Percentiles rank a stretch among this genome's conserved stretches.
Evolutionary conservation across 2,329 filamentous ascomycete species (phyloP).

Genomic region (Cladosporium sp.): DNA sequence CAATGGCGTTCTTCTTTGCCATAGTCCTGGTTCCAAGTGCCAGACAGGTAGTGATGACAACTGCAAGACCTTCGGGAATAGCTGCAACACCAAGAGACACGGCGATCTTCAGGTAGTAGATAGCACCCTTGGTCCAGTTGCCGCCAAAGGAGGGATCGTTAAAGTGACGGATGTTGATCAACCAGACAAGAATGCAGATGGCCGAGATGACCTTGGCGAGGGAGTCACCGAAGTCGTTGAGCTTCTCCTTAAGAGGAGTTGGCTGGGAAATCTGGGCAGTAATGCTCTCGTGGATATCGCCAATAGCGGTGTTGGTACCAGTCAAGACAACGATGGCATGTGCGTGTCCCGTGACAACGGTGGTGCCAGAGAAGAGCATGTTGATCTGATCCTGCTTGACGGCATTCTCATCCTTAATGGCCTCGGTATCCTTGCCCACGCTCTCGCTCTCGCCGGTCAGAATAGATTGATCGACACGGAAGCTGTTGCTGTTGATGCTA

Average conservation of each 20-base stretch:
- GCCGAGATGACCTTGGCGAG: slow-evolving; percentile 97
- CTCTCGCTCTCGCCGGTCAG: slow-evolving; percentile 97
- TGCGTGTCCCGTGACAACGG: slow-evolving; percentile 89
- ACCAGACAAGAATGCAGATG: slow-evolving; percentile 94
- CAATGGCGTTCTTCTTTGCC: slow-evolving; percentile 97
- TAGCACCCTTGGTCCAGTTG: slow-evolving; percentile 86
- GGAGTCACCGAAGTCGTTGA: slow-evolving; percentile 95
- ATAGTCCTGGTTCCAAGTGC: slow-evolving; percentile 96
- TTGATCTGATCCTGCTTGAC: slow-evolving; percentile 98
- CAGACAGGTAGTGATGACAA: slow-evolving; percentile 98
- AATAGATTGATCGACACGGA: slow-evolving; percentile 93
- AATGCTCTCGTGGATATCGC: slow-evolving; percentile 98
- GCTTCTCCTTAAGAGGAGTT: slow-evolving; percentile 95
- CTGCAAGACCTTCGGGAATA: slow-evolving; percentile 93
- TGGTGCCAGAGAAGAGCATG: slow-evolving; percentile 97
- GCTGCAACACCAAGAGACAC: slow-evolving; percentile 96
- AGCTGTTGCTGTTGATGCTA: slow-evolving; percentile 93
- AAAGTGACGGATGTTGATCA: slow-evolving; percentile 98
- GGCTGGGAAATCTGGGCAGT: slow-evolving; percentile 96
- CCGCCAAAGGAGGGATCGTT: slow-evolving; percentile 87
- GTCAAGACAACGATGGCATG: slow-evolving; percentile 88
- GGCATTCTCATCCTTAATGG: slow-evolving; percentile 71
- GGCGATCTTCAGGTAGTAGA: slow-evolving; percentile 99
- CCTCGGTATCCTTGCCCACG: slow-evolving; percentile 73
- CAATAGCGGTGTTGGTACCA: slow-evolving; percentile 86